phyloP scores from a whole-genome alignment of 345 rosid species.

The Acer campestre region DNA sequence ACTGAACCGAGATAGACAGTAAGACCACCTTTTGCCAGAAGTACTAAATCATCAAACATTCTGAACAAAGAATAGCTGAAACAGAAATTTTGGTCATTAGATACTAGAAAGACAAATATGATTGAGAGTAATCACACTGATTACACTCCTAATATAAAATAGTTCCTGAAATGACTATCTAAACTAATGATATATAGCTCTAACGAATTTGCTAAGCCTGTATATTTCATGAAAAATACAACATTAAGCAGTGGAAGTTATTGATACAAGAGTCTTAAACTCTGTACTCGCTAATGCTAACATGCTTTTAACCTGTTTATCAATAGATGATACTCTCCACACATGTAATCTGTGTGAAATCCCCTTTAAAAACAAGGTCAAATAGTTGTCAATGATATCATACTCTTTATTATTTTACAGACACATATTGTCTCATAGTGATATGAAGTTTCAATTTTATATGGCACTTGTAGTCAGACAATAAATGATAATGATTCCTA shows the following conservation, averaged over 20 bases:
- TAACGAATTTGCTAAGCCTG: not conserved
- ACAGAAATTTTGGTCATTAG: slow-evolving; percentile 22
- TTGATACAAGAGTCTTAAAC: not conserved
- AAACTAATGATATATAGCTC: not conserved
- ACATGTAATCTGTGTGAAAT: not conserved
- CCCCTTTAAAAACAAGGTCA: too few relatives aligned
- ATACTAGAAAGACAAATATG: slow-evolving; percentile 6
- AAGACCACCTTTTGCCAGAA: slow-evolving; percentile 90
- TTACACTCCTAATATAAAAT: not conserved
- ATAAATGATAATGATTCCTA: not conserved
- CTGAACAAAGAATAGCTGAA: slow-evolving; percentile 89
- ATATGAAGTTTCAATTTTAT: not conserved
- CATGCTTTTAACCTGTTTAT: not conserved
- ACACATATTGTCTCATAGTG: not conserved
- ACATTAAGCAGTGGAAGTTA: not conserved
- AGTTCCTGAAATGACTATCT: not conserved
- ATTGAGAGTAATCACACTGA: not conserved
- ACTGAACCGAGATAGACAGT: slow-evolving; percentile 84
- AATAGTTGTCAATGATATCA: too few relatives aligned
- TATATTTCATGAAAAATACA: not conserved
- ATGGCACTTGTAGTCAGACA: not conserved
- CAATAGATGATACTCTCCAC: not conserved
- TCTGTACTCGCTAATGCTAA: not conserved
- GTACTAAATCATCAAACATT: slow-evolving; percentile 83
- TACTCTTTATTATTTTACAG: too few relatives aligned